Base-by-base conservation (phyloP, 2,329 filamentous ascomycete species). In the Apiospora arundinis region DNA sequence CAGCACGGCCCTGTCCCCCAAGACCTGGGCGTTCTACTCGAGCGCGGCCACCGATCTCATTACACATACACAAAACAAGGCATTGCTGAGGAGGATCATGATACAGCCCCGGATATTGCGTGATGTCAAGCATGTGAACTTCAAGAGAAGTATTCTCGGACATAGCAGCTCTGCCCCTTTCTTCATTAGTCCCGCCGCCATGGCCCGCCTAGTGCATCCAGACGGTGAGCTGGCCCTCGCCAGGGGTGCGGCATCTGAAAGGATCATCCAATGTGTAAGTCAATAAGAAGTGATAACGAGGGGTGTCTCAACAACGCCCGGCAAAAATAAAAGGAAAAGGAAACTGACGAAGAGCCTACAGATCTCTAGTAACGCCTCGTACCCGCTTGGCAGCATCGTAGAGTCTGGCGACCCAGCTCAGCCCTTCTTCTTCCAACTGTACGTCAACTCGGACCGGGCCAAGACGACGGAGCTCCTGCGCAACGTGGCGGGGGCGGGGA, bases 1-100 rank as follows among this genome's bases (percentile, higher is more conserved):
- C 4, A 84, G 85, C 21, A 82, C 82, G 37, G 87, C 85, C 7
- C 84, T 91, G 67, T 84, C 85, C 11, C 85, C 86, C 28, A 92
- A 93, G 76, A 88, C 90, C n/a, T 92, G 89, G 89, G 91, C 91
- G 0, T 93, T 92, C 76, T 88, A 91, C 77, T 91, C 89, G 25
- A 91, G 89, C 11, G 91, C 90, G 1, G 88, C 91, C 14, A 92
- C 90, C 7, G 91, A 87, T 76, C 79, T 83, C n/a, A 85, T 86
- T 75, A 89, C 91, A 48, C 88, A 90, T 67, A 74, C 73, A 68
- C 84, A 85, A 68, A 93, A 92, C 78, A 84, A 82, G 32, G 82
- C 84, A 0, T 82, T 85, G 73, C 91, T 90, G 75, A 81, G 84
- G 52, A 80, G 85, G 37, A 90, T 92, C 73, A 85, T 84, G 78